phyloP scores from a whole-genome alignment of 805 yeast species.

The Metschnikowia matae region DNA sequence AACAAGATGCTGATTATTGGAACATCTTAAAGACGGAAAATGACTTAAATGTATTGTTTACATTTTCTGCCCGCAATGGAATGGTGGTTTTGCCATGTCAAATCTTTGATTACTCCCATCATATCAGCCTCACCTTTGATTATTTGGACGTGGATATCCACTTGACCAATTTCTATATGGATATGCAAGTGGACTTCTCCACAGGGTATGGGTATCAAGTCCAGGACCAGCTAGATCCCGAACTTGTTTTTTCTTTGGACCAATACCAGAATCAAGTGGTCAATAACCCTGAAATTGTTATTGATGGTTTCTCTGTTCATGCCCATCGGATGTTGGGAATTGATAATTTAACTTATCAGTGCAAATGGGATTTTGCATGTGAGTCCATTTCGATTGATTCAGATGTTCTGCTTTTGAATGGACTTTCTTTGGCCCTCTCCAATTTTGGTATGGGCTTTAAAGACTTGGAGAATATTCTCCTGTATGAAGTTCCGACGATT shows the following conservation, averaged over 20 bases:
- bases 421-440: conserved; percentile 37
- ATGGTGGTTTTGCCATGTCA: conserved; percentile 68
- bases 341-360: conserved; percentile 77
- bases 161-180: conserved; percentile 91
- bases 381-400: conserved; percentile 58
- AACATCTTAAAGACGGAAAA: conserved; percentile 50
- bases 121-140: conserved; percentile 59
- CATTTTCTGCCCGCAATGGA: conserved; percentile 68
- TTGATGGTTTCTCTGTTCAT: conserved; percentile 63
- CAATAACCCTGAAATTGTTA: conserved; percentile 41
- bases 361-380: conserved; percentile 82
- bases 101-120: conserved; percentile 60
- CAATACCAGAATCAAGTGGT: conserved; percentile 16
- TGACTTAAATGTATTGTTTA: conserved; percentile 73
- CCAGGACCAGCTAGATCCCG: conserved; percentile 2
- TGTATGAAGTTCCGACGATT: conserved; percentile 50
- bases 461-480: conserved; percentile 74
- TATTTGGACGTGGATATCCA: conserved; percentile 74
- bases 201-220: conserved; percentile 40
- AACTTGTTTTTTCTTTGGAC: conserved; percentile 24
- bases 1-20: conserved; percentile 29
- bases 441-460: conserved; percentile 59
- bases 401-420: conserved; percentile 41
- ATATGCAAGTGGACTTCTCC: conserved; percentile 69
- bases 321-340: conserved; percentile 92